These are phyloP conservation scores for Lepidium aucheri DNA, from an alignment of 345 rosid species.

Conservation along the genomic window DNA sequence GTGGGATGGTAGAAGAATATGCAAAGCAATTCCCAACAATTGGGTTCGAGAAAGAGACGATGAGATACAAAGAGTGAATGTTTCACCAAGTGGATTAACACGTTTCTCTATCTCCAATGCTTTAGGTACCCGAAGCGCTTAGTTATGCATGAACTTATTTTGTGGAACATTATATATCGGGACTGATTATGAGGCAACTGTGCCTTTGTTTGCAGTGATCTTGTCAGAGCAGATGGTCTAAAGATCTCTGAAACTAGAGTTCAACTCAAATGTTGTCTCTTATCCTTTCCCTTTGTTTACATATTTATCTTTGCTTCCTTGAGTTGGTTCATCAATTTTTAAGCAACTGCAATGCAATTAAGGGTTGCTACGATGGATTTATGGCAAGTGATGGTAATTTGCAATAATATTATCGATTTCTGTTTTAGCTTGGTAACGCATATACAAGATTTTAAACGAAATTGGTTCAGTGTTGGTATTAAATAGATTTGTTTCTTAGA, in stretches of 20 bases:
- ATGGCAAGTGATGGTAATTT: not conserved
- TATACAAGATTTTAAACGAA: no score
- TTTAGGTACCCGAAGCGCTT: not conserved
- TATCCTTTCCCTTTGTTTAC: not conserved
- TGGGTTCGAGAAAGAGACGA: slow-evolving; percentile 87
- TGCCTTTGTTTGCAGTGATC: not conserved
- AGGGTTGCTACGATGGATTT: not conserved
- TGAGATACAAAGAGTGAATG: slow-evolving; percentile 65
- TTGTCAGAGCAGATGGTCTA: not conserved
- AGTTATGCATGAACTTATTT: not conserved
- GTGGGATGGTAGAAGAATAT: slow-evolving; percentile 59
- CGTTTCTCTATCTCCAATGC: slow-evolving; percentile 16
- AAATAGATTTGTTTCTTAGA: no score
- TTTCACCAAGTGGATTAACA: not conserved
- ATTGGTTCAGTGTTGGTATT: no score
- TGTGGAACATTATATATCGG: not conserved
- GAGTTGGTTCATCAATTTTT: not conserved
- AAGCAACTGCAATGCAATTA: not conserved
- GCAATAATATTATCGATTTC: not conserved
- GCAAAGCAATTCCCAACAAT: slow-evolving; percentile 84
- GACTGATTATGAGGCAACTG: not conserved
- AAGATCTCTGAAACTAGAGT: not conserved
- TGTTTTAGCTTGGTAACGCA: no score
- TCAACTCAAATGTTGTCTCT: not conserved
- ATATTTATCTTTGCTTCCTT: not conserved